Evolutionary conservation across 2,329 filamentous ascomycete species (phyloP).

Genomic region (Cladosporium sp.): DNA sequence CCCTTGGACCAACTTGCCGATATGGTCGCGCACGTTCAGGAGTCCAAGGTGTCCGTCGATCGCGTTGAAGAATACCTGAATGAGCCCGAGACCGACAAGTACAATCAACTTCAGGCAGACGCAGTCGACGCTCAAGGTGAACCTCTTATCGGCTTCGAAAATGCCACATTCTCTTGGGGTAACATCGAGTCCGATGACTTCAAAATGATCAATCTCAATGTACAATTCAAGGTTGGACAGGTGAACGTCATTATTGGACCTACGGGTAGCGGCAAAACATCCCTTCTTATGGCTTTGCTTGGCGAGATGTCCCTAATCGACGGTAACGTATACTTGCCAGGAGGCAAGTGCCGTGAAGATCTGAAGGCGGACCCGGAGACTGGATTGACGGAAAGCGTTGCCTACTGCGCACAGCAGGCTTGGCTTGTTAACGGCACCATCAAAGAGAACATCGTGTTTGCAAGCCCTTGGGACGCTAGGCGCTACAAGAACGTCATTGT

Average conservation of each 20-base stretch:
- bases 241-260: conserved; percentile 91
- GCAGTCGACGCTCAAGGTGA: conserved; percentile 66
- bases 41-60: conserved; percentile 93
- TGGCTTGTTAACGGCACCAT: conserved; percentile 97
- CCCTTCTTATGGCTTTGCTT: conserved; percentile 87
- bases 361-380: conserved; percentile 77
- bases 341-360: conserved; percentile 80
- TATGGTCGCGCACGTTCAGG: conserved; percentile 97
- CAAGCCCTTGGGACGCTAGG: conserved; percentile 71
- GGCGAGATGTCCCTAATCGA: conserved; percentile 89
- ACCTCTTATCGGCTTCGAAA: conserved; percentile 75
- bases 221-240: conserved; percentile 79
- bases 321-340: conserved; percentile 79
- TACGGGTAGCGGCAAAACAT: conserved; percentile 94
- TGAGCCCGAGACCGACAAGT: conserved; percentile 96
- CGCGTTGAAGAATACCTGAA: conserved; percentile 91
- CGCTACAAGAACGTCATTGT: conserved; percentile 85
- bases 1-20: conserved; percentile 94
- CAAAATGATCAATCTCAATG: conserved; percentile 73
- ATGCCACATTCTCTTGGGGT: conserved; percentile 88
- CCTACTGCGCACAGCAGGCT: conserved; percentile 93
- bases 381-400: conserved; percentile 82
- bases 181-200: conserved; percentile 52
- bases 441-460: conserved; percentile 92
- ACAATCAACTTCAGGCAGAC: conserved; percentile 71